A percentile compares a stretch with the other conserved stretches of the same genome.
Conservation (phyloP, 179 eudicot genomes). For the Silene coronaria region DNA sequence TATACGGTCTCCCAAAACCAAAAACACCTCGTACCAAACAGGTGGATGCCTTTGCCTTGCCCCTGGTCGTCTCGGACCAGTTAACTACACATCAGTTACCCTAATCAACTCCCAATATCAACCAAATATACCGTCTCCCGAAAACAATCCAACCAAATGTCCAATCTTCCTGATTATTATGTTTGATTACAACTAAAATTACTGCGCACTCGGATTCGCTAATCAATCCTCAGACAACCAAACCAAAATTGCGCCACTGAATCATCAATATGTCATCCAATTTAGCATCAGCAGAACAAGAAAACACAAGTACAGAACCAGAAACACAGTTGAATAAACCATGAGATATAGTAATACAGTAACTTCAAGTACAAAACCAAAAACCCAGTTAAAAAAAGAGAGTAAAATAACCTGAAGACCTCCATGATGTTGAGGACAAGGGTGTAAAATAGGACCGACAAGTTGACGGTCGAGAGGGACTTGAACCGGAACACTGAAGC, state of each 20-base stretch:
- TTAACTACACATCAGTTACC: no score
- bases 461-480: slow-evolving; percentile 59
- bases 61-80: no score
- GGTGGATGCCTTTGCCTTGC: no score
- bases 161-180: background rate
- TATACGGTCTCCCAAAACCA: background rate
- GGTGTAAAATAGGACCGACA: slow-evolving; percentile 53
- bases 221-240: background rate
- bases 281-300: background rate
- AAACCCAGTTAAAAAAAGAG: background rate
- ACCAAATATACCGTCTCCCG: background rate
- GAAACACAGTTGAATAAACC: background rate
- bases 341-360: no score
- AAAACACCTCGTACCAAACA: no score
- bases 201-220: background rate
- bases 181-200: background rate
- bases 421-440: slow-evolving; percentile 54
- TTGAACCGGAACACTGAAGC: slow-evolving; percentile 71
- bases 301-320: background rate
- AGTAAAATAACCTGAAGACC: slow-evolving; percentile 61
- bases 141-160: background rate
- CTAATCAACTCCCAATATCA: no score
- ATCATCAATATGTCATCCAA: background rate
- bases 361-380: background rate
- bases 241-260: background rate